Conservation (phyloP, 2,329 filamentous ascomycete species). For the Colletotrichum tofieldiae region DNA sequence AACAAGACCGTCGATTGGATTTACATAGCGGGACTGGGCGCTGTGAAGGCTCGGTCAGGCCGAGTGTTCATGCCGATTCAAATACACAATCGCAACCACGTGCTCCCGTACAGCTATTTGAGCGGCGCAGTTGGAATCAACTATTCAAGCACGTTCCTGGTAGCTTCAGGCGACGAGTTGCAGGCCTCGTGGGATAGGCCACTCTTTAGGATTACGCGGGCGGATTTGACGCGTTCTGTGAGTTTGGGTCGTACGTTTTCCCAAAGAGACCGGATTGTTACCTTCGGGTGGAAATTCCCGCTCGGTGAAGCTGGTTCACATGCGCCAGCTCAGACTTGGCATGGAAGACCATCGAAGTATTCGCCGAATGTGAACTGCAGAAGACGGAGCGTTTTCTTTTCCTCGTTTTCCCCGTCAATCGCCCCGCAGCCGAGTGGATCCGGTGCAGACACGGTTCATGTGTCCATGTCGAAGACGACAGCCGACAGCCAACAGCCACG, state of each 20-base stretch:
- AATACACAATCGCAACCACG: neutral
- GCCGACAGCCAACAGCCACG: neutral
- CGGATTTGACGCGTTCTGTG: too few species aligned
- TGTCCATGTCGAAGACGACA: neutral
- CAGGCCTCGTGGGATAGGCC: too few species aligned
- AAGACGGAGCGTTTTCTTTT: too few species aligned
- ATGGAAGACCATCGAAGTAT: neutral
- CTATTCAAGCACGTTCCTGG: neutral
- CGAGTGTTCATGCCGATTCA: neutral
- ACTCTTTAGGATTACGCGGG: too few species aligned
- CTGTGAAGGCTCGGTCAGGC: neutral
- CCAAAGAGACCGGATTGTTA: neutral
- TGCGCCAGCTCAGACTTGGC: neutral
- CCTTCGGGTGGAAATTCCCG: neutral
- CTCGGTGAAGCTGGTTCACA: neutral
- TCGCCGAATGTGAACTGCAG: neutral
- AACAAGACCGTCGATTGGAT: conserved; percentile 1
- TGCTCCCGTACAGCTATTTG: neutral
- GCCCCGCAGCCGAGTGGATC: neutral
- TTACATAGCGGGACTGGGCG: neutral
- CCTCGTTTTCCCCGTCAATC: neutral
- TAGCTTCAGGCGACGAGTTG: neutral
- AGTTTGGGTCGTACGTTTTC: too few species aligned
- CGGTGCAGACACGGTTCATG: neutral
- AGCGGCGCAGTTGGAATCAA: neutral